Evolutionary conservation across 768 basidiomycete species (phyloP), one percentile per base, ranked within the genome.

Genomic region (Leucocoprinus birnbaumii): DNA sequence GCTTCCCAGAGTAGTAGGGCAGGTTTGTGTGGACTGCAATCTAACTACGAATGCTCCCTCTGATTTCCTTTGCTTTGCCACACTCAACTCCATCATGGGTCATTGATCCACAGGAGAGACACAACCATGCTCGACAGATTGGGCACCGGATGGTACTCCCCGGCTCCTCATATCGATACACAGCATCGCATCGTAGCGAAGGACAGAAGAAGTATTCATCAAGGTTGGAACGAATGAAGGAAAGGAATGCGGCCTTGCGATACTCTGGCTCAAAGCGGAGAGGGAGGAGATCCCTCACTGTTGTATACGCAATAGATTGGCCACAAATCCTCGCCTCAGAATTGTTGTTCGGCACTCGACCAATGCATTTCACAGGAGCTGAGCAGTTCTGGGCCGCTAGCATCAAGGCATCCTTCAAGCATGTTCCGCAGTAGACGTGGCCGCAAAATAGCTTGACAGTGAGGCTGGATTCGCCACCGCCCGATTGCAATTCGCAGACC

Each of bases 121-220:
- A 71, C 13, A 68, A 48, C 45, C 67, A 66, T 10, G 61, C 51
- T 2, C 47, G 51, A 43, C 70, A 71, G 34, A 58, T 40, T 18
- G 61, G 56, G 47, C 70, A 71, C n/a, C 61, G 63, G 16, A 68
- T 50, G 31, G 62, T 63, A 18, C 65, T 56, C 5, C 64, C 65
- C 21, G 61, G 51, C 19, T 59, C 58, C 18, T 65, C 64, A 13
- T 58, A 55, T 21, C 70, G 64, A 62, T 82, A 81, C 16, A 83
- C 70, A 11, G 74, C 71, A 41, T 73, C 61, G 60, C 85, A 86
- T 48, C 76, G 68, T 2, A 76, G 67, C 2, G 78, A 74, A 1
- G 84, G 82, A 62, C 84, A 86, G 66, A 79, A 80, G 56, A 75
- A 76, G 58, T 75, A 75, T n/a, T 74, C 72, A 25, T 71, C 61